A percentile compares a stretch with the other conserved stretches of the same genome.
phyloP scores from a whole-genome alignment of 2,329 filamentous ascomycete species.

The Talaromyces funiculosus region DNA sequence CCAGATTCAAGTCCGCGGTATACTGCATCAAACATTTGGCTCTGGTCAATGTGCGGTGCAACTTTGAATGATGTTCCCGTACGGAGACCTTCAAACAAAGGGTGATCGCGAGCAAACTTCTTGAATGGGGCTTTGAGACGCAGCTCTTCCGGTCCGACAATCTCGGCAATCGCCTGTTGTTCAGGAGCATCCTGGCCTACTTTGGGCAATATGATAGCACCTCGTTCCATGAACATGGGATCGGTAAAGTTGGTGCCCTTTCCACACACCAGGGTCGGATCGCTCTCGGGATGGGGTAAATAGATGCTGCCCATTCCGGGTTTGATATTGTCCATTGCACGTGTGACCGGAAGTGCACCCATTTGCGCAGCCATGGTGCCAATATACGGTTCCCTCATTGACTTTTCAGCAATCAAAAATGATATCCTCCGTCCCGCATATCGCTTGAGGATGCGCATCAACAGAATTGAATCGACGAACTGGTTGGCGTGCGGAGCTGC shows the following conservation, averaged over 20 bases:
- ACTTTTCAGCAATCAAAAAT: slow-evolving; percentile 91
- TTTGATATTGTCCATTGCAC: slow-evolving; percentile 83
- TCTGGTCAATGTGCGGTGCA: slow-evolving; percentile 90
- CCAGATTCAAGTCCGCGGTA: slow-evolving; percentile 75
- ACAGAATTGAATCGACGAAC: slow-evolving; percentile 92
- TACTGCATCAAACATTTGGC: slow-evolving; percentile 85
- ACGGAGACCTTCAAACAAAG: slow-evolving; percentile 43
- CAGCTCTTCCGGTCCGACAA: slow-evolving; percentile 73
- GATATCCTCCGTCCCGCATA: slow-evolving; percentile 85
- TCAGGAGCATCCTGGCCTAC: slow-evolving; percentile 71
- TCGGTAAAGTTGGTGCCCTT: slow-evolving; percentile 76
- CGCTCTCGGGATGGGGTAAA: slow-evolving; percentile 76
- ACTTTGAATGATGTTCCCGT: slow-evolving; percentile 77
- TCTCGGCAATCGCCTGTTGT: slow-evolving; percentile 74
- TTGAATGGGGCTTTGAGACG: slow-evolving; percentile 84
- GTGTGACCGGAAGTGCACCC: slow-evolving; percentile 85
- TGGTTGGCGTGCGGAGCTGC: slow-evolving; percentile 96
- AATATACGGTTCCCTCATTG: slow-evolving; percentile 82
- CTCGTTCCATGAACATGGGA: slow-evolving; percentile 65
- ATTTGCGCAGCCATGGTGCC: slow-evolving; percentile 78
- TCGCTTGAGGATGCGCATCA: slow-evolving; percentile 82
- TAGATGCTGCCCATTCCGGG: slow-evolving; percentile 75
- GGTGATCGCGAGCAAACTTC: slow-evolving; percentile 53
- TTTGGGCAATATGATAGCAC: slow-evolving; percentile 78
- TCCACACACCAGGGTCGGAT: slow-evolving; percentile 75